Evolutionary conservation across 768 basidiomycete species (phyloP).

Genomic region (Hirschioporus abietinus): DNA sequence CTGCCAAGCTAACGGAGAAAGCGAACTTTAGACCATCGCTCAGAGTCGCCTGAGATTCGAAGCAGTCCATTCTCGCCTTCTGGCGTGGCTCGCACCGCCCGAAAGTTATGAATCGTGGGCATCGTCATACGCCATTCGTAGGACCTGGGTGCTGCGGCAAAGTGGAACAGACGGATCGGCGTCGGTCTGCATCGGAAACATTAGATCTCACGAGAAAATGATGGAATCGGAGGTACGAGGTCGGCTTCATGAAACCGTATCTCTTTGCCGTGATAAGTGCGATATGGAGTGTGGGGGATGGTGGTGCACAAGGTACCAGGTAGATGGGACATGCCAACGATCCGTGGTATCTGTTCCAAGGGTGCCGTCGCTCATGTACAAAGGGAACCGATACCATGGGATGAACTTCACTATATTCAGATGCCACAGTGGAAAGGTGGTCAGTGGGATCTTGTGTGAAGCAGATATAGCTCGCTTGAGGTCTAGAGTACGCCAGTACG

Average conservation of each 20-base stretch:
- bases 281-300: not conserved
- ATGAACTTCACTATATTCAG: not conserved
- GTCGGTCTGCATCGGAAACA: not conserved
- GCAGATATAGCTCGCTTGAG: not conserved
- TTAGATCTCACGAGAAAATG: not conserved
- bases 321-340: not conserved
- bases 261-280: not conserved
- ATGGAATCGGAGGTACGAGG: not conserved
- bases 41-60: not conserved
- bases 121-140: not conserved
- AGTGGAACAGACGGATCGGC: not conserved
- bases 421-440: not conserved
- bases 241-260: not conserved
- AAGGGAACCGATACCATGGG: not conserved
- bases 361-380: not conserved
- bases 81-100: not conserved
- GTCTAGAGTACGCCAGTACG: not conserved
- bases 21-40: not conserved
- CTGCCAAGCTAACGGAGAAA: not conserved
- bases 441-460: not conserved
- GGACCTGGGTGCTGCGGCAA: not conserved
- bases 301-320: not conserved
- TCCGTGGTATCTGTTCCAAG: not conserved
- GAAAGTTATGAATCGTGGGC: not conserved
- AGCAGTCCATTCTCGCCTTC: not conserved